Evolutionary conservation across 495 filamentous ascomycete genomes (phyloP), one percentile per base, ranked within the genome.

Genomic region (Cetradonia linearis): DNA sequence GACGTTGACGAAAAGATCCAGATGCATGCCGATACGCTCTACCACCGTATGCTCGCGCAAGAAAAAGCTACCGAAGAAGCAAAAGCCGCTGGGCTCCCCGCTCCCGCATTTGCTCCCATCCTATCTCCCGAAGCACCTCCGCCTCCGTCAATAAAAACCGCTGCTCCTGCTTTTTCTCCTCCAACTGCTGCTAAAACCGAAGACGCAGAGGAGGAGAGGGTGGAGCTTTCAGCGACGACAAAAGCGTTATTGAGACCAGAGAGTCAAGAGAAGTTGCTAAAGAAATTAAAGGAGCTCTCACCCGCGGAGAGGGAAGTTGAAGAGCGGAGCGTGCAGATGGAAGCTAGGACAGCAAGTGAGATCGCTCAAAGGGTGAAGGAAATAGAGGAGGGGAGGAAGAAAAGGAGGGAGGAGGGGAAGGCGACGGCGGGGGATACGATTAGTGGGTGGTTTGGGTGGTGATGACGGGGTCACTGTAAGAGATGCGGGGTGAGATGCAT

Each of bases 21-120:
- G 73, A 88, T 98, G 87, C 89, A 94, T 71, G 91, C 89, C 55
- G 90, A 96, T 72, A 83, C 79, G 57, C 76, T 96, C 36, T 96
- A 91, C 70, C 89, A 93, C 63, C 79, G 83, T 62, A 87, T 95
- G 86, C 71, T 92, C 23, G 77, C 79, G 53, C 89, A 91, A 67
- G 89, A 96, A 72, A 72, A 72, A 44, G 78, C 76, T 63, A 80
- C 87, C 27, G 77, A 84, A 58, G 76, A 82, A 64, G 88, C 88
- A 25, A 84, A 82, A 72, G 74, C 77, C 1, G 83, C 82, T 61
- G 85, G 85, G 0, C 60, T 64, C 46, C 76, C 77, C 7, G 64
- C 74, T 48, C 82, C 82, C 0, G 64, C 60, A 20, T 83, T 83
- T 65, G 66, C 70, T 5, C 69, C 30, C 72, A 73, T 34, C 65